A percentile compares a stretch with the other conserved stretches of the same genome.
phyloP scores from a whole-genome alignment of 345 rosid genomes.

The Populus simonii region DNA sequence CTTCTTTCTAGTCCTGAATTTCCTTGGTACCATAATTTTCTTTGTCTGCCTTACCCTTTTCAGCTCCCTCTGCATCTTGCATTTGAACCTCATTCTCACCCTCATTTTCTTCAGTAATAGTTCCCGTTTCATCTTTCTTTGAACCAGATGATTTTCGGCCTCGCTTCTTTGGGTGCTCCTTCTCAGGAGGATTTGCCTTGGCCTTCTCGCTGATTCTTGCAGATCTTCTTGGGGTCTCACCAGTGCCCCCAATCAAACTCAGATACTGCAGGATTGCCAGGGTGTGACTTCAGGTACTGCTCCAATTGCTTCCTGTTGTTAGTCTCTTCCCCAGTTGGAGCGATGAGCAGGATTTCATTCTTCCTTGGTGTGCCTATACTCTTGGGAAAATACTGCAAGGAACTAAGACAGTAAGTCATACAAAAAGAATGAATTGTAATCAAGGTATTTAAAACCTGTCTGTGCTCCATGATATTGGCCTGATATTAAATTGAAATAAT shows the following conservation, averaged over 20 bases:
- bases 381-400: conserved; percentile 54
- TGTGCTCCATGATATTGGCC: too few species aligned
- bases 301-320: conserved; percentile 64
- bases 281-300: conserved; percentile 67
- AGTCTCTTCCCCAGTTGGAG: conserved; percentile 81
- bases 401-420: conserved; percentile 1
- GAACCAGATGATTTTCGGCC: conserved; percentile 47
- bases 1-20: conserved; percentile 20
- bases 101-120: conserved; percentile 9
- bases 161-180: conserved; percentile 66
- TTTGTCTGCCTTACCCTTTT: conserved; percentile 20
- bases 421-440: neutral
- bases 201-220: conserved; percentile 72
- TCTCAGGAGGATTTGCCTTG: conserved; percentile 68
- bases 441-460: neutral
- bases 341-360: conserved; percentile 58
- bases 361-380: conserved; percentile 58
- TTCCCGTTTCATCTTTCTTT: conserved; percentile 49
- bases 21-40: conserved; percentile 21
- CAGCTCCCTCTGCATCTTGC: conserved; percentile 17
- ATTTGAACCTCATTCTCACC: conserved; percentile 32
- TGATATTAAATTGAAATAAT: too few species aligned
- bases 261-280: conserved; percentile 53
- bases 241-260: conserved; percentile 80
- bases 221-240: conserved; percentile 82